These are phyloP conservation scores for Leccinum longicurvipes DNA, from an alignment of 768 basidiomycete genomes.

Conservation along the genomic window DNA sequence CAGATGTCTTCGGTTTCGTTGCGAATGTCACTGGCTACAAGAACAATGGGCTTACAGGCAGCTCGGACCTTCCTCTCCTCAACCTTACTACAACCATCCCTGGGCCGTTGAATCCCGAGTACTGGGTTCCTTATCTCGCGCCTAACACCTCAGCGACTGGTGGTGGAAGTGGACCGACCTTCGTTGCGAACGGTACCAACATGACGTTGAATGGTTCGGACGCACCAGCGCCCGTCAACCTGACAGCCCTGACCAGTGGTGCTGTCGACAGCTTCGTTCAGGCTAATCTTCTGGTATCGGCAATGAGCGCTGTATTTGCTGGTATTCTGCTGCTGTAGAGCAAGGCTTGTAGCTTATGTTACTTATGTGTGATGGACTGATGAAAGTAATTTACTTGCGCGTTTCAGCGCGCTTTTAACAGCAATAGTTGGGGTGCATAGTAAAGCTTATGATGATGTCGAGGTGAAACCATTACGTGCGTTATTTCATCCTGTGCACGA, in stretches of 20 bases:
- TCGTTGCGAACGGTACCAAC: conserved; percentile 33
- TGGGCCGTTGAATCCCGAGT: conserved; percentile 39
- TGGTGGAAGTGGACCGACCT: conserved; percentile 41
- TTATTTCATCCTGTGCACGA: background rate
- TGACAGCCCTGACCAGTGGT: conserved; percentile 26
- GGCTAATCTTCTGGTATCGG: conserved; percentile 4
- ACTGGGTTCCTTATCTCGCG: conserved; percentile 41
- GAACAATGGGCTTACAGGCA: conserved; percentile 33
- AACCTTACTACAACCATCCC: conserved; percentile 38
- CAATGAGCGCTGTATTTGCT: conserved; percentile 9
- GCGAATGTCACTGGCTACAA: conserved; percentile 44
- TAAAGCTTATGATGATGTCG: background rate
- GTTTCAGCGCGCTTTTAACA: background rate
- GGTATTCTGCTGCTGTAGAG: conserved; percentile 14
- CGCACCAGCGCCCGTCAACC: conserved; percentile 38
- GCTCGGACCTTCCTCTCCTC: conserved; percentile 32
- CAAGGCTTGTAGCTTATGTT: background rate
- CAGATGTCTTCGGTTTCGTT: conserved; percentile 53
- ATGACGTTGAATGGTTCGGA: conserved; percentile 26
- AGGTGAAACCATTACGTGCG: background rate
- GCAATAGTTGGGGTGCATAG: background rate
- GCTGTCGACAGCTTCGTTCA: conserved; percentile 1
- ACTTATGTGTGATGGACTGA: background rate
- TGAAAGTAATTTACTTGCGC: conserved; percentile 5
- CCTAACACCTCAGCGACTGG: conserved; percentile 35